phyloP scores from a whole-genome alignment of 352 stramenopile species.

The Paralagenidium karlingii region DNA sequence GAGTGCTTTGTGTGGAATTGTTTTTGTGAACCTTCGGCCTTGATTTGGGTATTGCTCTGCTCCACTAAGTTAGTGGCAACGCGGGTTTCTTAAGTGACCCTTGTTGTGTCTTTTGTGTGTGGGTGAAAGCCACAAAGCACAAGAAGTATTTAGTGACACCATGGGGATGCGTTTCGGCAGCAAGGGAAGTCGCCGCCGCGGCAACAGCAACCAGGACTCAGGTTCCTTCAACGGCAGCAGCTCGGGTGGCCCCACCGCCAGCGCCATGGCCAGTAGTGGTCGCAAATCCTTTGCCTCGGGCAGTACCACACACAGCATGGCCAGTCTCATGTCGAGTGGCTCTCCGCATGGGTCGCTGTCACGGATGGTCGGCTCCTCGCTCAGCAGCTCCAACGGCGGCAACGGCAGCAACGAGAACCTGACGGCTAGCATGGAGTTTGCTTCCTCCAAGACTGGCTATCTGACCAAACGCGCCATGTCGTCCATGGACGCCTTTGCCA shows the following conservation, averaged over 20 bases:
- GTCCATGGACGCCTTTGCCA: constrained; percentile 78
- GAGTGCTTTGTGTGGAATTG: too few species aligned
- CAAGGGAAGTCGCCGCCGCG: constrained; percentile 41
- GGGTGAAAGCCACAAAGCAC: too few species aligned
- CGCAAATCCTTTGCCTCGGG: neutral
- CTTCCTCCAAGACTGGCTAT: constrained; percentile 75
- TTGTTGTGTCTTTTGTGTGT: too few species aligned
- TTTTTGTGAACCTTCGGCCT: too few species aligned
- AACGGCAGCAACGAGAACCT: constrained; percentile 2
- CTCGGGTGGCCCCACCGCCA: neutral
- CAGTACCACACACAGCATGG: neutral
- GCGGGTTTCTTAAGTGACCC: too few species aligned
- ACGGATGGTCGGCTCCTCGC: constrained; percentile 9
- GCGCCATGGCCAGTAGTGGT: neutral
- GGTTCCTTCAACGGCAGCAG: neutral
- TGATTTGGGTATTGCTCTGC: too few species aligned
- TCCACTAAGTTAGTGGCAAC: too few species aligned
- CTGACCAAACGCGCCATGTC: constrained; percentile 80
- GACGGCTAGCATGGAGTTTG: constrained; percentile 16
- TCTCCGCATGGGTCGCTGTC: too few species aligned
- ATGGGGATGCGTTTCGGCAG: constrained; percentile 51
- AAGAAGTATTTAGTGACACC: too few species aligned
- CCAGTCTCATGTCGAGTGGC: too few species aligned
- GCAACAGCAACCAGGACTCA: constrained; percentile 50
- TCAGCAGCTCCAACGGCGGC: constrained; percentile 15